A percentile compares a stretch with the other conserved stretches of the same genome.
phyloP scores from a whole-genome alignment of 192 early-diverging fungal genomes.

The Gonapodya sp. region DNA sequence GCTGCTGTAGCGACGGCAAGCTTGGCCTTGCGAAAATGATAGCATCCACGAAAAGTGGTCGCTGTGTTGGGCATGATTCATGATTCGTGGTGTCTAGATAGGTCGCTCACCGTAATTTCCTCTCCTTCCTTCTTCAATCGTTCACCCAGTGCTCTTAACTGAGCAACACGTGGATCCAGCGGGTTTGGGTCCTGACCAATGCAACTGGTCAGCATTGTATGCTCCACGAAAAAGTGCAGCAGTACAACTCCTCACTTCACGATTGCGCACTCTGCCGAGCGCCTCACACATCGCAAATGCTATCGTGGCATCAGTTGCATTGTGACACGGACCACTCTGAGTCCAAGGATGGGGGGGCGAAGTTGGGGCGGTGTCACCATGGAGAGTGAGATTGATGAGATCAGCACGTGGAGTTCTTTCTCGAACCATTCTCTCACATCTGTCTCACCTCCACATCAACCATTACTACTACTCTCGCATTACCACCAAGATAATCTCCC shows the following conservation, averaged over 20 bases:
- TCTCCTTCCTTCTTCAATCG: neutral
- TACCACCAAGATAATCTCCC: neutral
- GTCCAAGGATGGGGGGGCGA: neutral
- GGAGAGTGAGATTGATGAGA: too few species aligned
- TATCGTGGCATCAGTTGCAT: neutral
- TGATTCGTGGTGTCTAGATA: too few species aligned
- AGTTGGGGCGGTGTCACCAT: too few species aligned
- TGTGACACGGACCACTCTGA: neutral
- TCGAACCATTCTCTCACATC: too few species aligned
- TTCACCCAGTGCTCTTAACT: neutral
- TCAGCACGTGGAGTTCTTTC: too few species aligned
- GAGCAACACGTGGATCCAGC: neutral
- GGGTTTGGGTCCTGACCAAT: neutral
- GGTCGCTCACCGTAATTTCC: neutral
- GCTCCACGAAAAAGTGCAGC: too few species aligned
- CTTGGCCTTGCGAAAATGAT: neutral
- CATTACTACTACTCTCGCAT: neutral
- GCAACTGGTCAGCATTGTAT: too few species aligned
- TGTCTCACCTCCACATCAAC: neutral
- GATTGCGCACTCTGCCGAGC: neutral
- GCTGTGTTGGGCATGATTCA: too few species aligned
- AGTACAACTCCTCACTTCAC: too few species aligned
- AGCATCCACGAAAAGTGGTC: too few species aligned
- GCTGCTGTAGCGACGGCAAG: neutral
- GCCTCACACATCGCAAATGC: neutral